Percentiles rank a stretch among this genome's conserved stretches.
phyloP scores from a whole-genome alignment of 305 asterid genomes.

The Fraxinus dipetala region DNA sequence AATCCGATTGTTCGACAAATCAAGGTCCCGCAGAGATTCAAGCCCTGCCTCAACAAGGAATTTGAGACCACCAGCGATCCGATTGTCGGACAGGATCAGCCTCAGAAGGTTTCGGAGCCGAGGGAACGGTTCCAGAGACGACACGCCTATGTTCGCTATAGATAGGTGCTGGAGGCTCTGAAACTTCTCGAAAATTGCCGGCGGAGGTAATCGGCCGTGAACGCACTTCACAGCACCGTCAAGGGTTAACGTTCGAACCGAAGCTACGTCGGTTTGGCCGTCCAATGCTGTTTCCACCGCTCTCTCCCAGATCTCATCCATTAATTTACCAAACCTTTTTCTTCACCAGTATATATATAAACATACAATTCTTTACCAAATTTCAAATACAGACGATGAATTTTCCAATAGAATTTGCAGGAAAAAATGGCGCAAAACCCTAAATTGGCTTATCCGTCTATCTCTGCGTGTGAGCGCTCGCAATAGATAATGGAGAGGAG shows the following conservation, averaged over 20 bases:
- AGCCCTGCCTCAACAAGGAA: slow-evolving; percentile 71
- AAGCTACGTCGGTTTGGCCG: slow-evolving; percentile 68
- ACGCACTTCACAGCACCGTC: slow-evolving; percentile 94
- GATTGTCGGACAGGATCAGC: slow-evolving; percentile 74
- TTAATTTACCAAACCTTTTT: slow-evolving; percentile 24
- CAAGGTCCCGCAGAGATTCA: slow-evolving; percentile 74
- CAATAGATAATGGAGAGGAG: slow-evolving; percentile 32
- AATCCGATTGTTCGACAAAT: slow-evolving; percentile 83
- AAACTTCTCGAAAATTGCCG: slow-evolving; percentile 84
- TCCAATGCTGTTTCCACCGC: slow-evolving; percentile 88
- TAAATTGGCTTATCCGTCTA: slow-evolving; percentile 33
- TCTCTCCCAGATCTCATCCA: slow-evolving; percentile 97
- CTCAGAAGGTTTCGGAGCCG: slow-evolving; percentile 61
- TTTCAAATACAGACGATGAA: background rate
- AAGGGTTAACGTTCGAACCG: slow-evolving; percentile 68
- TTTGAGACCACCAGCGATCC: slow-evolving; percentile 85
- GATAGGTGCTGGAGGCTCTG: slow-evolving; percentile 74
- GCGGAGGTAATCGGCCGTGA: slow-evolving; percentile 85
- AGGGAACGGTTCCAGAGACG: slow-evolving; percentile 83
- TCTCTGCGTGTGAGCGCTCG: slow-evolving; percentile 14
- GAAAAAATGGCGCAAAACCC: slow-evolving; percentile 32
- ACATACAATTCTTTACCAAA: background rate
- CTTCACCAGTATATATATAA: background rate
- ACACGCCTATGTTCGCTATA: slow-evolving; percentile 80
- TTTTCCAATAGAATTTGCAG: background rate